Conservation (phyloP, 202 grass and related monocot genomes). For the Miscanthus sacchariflorus region DNA sequence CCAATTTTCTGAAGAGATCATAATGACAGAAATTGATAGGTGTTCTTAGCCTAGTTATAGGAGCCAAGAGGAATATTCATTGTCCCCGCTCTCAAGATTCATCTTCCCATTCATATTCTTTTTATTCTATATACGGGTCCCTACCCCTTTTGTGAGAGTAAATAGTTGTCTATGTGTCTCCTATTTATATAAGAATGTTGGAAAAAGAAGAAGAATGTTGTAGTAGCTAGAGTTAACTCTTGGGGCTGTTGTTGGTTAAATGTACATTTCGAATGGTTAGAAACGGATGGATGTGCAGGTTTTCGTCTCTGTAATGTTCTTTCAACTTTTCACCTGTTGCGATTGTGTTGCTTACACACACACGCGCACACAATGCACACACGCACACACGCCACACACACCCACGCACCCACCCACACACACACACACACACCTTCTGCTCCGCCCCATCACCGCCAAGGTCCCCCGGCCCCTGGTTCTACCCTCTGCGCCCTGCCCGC, state of each 20-base stretch:
- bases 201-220: conserved; percentile 18
- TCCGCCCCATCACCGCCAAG: no score
- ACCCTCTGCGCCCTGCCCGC: no score
- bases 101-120: neutral
- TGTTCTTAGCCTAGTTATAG: conserved; percentile 6
- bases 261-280: conserved; percentile 25
- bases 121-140: conserved; percentile 18
- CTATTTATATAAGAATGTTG: conserved; percentile 26
- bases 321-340: neutral
- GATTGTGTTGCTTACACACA: neutral
- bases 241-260: conserved; percentile 24
- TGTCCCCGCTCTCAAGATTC: no score
- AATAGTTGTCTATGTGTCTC: conserved; percentile 40
- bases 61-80: no score
- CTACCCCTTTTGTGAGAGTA: conserved; percentile 30
- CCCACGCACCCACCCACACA: no score
- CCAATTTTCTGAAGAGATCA: conserved; percentile 40
- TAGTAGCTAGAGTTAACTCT: neutral
- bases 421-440: no score
- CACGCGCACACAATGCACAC: no score
- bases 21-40: conserved; percentile 31
- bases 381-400: no score
- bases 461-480: no score
- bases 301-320: neutral
- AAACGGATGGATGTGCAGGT: neutral